Evolutionary conservation across 2,329 filamentous ascomycete species (phyloP).

Genomic region (Cladosporium sp.): DNA sequence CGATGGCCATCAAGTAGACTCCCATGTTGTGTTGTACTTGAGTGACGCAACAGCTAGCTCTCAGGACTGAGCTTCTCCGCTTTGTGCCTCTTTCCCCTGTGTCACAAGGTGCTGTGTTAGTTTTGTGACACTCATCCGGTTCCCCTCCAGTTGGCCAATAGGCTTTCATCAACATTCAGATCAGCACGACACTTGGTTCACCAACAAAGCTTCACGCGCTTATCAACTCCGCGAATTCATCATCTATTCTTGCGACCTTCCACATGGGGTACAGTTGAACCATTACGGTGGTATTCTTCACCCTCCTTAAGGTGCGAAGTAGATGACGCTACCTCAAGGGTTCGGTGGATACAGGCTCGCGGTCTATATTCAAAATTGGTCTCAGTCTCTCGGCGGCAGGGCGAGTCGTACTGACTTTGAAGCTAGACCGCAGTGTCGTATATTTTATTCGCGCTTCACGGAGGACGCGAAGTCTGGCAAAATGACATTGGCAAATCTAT

Average conservation of each 20-base stretch:
- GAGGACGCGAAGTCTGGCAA: not conserved
- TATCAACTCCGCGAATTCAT: not conserved
- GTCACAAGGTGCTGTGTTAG: not conserved
- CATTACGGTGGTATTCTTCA: not conserved
- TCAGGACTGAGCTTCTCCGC: constrained; percentile 1
- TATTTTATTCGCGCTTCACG: too few species aligned
- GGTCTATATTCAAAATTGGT: too few species aligned
- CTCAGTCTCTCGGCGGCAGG: too few species aligned
- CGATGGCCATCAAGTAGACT: not conserved
- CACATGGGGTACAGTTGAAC: not conserved
- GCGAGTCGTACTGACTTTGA: too few species aligned
- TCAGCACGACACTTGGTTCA: not conserved
- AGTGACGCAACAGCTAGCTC: not conserved
- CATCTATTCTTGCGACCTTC: not conserved
- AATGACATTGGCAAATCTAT: not conserved
- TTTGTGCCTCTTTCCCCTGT: not conserved
- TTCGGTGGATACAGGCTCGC: too few species aligned
- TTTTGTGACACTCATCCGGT: not conserved
- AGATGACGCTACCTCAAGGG: too few species aligned
- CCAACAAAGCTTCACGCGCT: not conserved
- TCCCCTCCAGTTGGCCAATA: not conserved
- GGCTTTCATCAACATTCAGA: not conserved
- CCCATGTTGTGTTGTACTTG: not conserved
- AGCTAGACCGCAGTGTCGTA: too few species aligned
- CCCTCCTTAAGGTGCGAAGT: too few species aligned